Conservation (phyloP, 176 grass and related monocot genomes). For the Eragrostis curvula region DNA sequence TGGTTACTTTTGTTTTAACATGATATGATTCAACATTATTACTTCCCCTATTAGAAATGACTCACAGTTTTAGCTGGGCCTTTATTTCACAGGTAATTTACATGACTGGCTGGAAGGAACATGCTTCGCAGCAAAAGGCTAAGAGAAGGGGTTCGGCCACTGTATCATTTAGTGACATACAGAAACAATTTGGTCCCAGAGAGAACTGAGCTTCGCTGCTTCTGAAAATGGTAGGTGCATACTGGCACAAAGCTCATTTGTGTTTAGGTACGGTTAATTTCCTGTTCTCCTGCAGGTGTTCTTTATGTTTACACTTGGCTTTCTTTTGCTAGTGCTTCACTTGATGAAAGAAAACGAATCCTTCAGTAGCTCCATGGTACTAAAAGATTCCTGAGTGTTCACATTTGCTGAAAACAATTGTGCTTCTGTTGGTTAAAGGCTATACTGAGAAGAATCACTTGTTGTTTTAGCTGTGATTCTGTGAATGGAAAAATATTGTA, state of each 20-base stretch:
- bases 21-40: background rate
- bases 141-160: constrained; percentile 87
- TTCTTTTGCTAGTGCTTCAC: background rate
- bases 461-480: background rate
- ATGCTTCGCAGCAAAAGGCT: constrained; percentile 86
- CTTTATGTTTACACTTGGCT: constrained; percentile 10
- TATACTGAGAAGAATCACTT: background rate
- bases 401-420: background rate
- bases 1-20: background rate
- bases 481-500: background rate
- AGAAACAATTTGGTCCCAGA: constrained; percentile 75
- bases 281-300: background rate
- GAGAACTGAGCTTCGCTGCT: constrained; percentile 41
- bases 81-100: constrained; percentile 78
- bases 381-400: background rate
- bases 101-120: constrained; percentile 98
- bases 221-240: constrained; percentile 14
- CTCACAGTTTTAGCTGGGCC: background rate
- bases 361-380: background rate
- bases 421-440: background rate
- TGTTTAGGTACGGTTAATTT: constrained; percentile 14
- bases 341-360: constrained; percentile 16
- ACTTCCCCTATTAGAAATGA: background rate
- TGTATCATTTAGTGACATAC: constrained; percentile 81
- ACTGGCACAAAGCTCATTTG: background rate